A percentile compares a stretch with the other conserved stretches of the same genome.
Conservation (phyloP, 2,329 filamentous ascomycete species). For the Colletotrichum liriopes region DNA sequence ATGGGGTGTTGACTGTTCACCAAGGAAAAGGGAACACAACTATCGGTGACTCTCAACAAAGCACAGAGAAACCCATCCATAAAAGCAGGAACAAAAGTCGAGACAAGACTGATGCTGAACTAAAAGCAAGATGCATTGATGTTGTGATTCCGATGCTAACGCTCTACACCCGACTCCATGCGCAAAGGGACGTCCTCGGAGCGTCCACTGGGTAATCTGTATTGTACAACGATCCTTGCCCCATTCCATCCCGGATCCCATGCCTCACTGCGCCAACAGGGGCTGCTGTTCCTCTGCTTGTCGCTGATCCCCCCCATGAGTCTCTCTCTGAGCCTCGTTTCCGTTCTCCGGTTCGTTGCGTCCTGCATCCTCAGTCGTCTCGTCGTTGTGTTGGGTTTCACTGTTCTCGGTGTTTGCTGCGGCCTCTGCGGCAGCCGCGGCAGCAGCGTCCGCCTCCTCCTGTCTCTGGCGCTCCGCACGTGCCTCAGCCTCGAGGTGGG, state of each 20-base stretch:
- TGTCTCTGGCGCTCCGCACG: constrained; percentile 61
- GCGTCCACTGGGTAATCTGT: constrained; percentile 36
- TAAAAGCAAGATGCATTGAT: constrained; percentile 25
- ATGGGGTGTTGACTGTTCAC: neutral
- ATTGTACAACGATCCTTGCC: constrained; percentile 22
- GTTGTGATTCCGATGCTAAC: constrained; percentile 20
- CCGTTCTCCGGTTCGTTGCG: constrained; percentile 10
- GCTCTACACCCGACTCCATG: constrained; percentile 40
- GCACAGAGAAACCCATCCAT: neutral
- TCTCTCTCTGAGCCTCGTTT: constrained; percentile 5
- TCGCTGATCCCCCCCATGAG: constrained; percentile 27
- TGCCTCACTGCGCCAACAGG: constrained; percentile 21
- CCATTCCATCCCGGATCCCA: neutral
- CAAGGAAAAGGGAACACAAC: neutral
- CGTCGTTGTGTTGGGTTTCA: constrained; percentile 25
- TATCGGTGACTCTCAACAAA: too few relatives aligned
- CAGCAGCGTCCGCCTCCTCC: constrained; percentile 60
- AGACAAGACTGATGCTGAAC: constrained; percentile 3
- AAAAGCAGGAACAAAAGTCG: neutral
- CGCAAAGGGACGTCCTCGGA: constrained; percentile 22
- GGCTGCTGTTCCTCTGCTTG: constrained; percentile 35
- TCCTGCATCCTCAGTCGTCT: constrained; percentile 13
- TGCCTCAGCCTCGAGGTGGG: constrained; percentile 68
- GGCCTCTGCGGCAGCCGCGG: constrained; percentile 53
- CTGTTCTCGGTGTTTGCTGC: constrained; percentile 42